Base-by-base conservation (phyloP, 108 stramenopile species). In the Cyclotella cryptica region DNA sequence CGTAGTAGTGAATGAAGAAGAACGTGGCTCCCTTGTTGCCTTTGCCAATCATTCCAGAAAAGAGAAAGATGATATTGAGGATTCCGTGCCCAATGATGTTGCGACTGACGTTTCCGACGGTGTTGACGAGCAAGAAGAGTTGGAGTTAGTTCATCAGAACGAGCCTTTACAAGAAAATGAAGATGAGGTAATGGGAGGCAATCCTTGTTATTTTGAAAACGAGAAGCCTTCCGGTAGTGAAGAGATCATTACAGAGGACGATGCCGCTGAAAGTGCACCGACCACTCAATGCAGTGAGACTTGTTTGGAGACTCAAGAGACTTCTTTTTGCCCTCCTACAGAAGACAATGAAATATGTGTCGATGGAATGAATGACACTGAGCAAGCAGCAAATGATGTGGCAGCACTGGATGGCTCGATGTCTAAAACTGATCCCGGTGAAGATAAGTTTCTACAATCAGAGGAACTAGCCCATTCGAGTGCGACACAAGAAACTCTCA, bases 11-110 rank as follows among this genome's bases (percentile, higher is more conserved):
- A 24, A 24, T 22, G 61, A 60, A 35, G 54, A 14, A 51, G 4
- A 17, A 27, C 22, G 41, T 43, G 47, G n/a, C 8, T 51, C 49
- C 8, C 8, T 3, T 51, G 3, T 19, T 17, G 49, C 3, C n/a
- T 17, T 51, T 3, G 55, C 55, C 24, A 80, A 49, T 19, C 40
- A 80, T 22, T 45, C 74, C 21, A 46, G 66, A 26, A 63, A 63
- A 19, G 85, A 85, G 51, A 60, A 83, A 43, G 85, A 85, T 21
- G 79, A 80, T 28, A 41, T 21, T 10, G 78, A 82, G 71, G 80
- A 85, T 26, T 44, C 52, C 21, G 27, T 78, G 29, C 66, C 64
- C n/a, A 24, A 26, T 12, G 53, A 54, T 54, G 53, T 54, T 18
- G 53, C n/a, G 10, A 54, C 53, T n/a, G 53, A 54, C 19, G 55